Conservation (phyloP, 306 rosid species). For the Crotalaria pallida region DNA sequence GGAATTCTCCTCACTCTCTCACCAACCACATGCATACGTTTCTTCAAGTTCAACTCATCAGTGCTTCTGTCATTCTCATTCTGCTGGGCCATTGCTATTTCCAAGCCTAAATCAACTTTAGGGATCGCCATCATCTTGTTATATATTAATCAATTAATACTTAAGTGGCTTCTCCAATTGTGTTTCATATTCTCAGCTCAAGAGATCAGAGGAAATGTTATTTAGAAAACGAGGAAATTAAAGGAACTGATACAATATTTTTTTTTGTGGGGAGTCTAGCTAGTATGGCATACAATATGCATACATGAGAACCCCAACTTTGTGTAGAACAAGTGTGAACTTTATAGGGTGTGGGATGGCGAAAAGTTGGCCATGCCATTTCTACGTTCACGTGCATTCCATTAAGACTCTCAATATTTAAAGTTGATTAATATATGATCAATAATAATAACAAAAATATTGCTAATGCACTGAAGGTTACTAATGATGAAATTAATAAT, state of each 20-base stretch:
- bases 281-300: no score
- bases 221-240: not conserved
- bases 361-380: slow-evolving; percentile 33
- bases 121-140: slow-evolving; percentile 62
- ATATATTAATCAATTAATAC: not conserved
- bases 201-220: not conserved
- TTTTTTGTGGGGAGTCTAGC: slow-evolving; percentile 28
- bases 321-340: slow-evolving; percentile 17
- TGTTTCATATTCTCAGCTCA: not conserved
- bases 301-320: slow-evolving; percentile 33
- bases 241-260: slow-evolving; percentile 19
- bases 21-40: slow-evolving; percentile 26
- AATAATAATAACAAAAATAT: no score
- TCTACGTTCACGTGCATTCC: slow-evolving; percentile 54
- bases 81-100: slow-evolving; percentile 36
- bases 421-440: no score
- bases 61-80: slow-evolving; percentile 24
- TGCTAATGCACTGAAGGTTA: no score
- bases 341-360: slow-evolving; percentile 31
- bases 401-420: slow-evolving; percentile 1
- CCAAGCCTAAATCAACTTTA: slow-evolving; percentile 53
- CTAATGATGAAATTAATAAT: no score
- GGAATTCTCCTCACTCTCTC: slow-evolving; percentile 44
- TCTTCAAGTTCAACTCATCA: slow-evolving; percentile 35
- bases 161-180: slow-evolving; percentile 1